Evolutionary conservation across 352 stramenopile species (phyloP).

Genomic region (Phytopythium mirpurense): DNA sequence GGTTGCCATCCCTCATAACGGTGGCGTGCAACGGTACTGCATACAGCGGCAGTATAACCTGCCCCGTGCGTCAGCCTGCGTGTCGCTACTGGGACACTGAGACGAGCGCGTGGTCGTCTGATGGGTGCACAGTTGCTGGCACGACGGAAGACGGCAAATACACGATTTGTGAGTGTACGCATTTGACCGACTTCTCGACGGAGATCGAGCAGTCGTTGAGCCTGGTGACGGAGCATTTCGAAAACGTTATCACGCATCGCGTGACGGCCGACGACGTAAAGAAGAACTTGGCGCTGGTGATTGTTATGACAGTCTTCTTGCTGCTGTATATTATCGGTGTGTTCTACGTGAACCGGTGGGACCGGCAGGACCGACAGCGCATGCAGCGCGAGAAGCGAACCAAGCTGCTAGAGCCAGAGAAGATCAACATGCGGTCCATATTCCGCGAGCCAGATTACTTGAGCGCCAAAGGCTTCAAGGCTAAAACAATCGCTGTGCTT

Average conservation of each 20-base stretch:
- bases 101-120: slow-evolving; percentile 44
- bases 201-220: slow-evolving; percentile 54
- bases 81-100: slow-evolving; percentile 58
- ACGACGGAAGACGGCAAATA: slow-evolving; percentile 59
- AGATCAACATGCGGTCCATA: slow-evolving; percentile 48
- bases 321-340: slow-evolving; percentile 41
- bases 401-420: slow-evolving; percentile 33
- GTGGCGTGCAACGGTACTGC: slow-evolving; percentile 50
- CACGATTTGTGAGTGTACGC: slow-evolving; percentile 68
- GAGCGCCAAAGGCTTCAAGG: slow-evolving; percentile 33
- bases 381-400: slow-evolving; percentile 31
- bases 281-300: slow-evolving; percentile 49
- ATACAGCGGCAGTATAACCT: slow-evolving; percentile 44
- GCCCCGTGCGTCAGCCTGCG: slow-evolving; percentile 33
- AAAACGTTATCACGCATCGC: slow-evolving; percentile 44
- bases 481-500: slow-evolving; percentile 34
- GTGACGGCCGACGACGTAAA: slow-evolving; percentile 51
- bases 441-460: slow-evolving; percentile 65
- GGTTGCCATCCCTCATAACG: slow-evolving; percentile 25
- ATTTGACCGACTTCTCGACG: slow-evolving; percentile 71
- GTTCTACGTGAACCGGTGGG: slow-evolving; percentile 62
- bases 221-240: slow-evolving; percentile 55
- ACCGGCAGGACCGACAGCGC: slow-evolving; percentile 33
- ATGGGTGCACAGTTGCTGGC: slow-evolving; percentile 43
- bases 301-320: slow-evolving; percentile 49